Evolutionary conservation across 352 stramenopile genomes (phyloP).

Genomic region (Chrysophaeum taylorii): DNA sequence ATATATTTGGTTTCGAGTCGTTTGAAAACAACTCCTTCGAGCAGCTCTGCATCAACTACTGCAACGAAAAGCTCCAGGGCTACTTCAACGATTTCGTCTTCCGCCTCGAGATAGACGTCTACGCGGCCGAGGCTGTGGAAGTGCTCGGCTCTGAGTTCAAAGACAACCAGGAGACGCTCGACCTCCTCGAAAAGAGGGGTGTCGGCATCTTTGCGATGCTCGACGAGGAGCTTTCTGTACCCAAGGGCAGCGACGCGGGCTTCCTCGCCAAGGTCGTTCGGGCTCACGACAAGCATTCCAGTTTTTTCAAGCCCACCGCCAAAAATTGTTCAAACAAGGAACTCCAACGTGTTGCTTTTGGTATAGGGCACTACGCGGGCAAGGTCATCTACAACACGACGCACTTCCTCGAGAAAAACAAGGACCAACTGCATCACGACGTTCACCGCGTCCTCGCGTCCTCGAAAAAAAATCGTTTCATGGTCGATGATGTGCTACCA

Average conservation of each 20-base stretch:
- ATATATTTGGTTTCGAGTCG: constrained; percentile 90
- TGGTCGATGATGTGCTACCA: background rate
- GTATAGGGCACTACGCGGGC: constrained; percentile 80
- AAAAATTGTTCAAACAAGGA: constrained; percentile 68
- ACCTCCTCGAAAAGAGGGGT: constrained; percentile 63
- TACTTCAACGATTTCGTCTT: constrained; percentile 67
- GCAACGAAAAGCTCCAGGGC: constrained; percentile 69
- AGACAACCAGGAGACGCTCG: constrained; percentile 65
- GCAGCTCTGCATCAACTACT: constrained; percentile 80
- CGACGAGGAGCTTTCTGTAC: constrained; percentile 71
- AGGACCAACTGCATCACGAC: constrained; percentile 68
- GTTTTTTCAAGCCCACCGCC: constrained; percentile 59
- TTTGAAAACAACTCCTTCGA: constrained; percentile 83
- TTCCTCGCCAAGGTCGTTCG: constrained; percentile 34
- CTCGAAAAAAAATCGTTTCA: constrained; percentile 14
- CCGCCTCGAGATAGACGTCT: constrained; percentile 64
- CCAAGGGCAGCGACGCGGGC: constrained; percentile 15
- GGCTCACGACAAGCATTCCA: constrained; percentile 68
- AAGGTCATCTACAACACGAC: constrained; percentile 81
- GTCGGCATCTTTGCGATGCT: constrained; percentile 60
- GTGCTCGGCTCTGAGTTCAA: constrained; percentile 73
- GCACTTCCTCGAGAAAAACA: constrained; percentile 91
- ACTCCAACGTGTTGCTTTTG: constrained; percentile 81
- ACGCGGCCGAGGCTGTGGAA: constrained; percentile 64
- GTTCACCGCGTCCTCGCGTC: constrained; percentile 18